Percentiles rank a stretch among this genome's conserved stretches.
Evolutionary conservation across 352 stramenopile genomes (phyloP).

Genomic region (Thraustochytrium striatum): DNA sequence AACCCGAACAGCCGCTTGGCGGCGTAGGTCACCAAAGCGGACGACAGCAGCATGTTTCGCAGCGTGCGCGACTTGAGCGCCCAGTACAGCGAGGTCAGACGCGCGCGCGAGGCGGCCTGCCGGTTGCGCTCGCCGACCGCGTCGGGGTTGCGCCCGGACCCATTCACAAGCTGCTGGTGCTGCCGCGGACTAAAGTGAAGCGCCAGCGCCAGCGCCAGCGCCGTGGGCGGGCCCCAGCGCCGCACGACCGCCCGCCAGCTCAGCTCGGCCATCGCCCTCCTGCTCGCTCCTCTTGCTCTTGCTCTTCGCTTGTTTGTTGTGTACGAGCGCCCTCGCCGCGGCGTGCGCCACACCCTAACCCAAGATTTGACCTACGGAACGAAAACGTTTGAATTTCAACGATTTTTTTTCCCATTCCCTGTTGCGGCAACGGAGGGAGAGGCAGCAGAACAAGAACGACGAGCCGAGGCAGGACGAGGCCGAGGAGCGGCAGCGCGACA

Average conservation of each 20-base stretch:
- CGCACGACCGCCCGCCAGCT: neutral
- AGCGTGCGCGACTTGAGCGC: conserved; percentile 34
- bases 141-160: neutral
- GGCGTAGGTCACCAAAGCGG: conserved; percentile 17
- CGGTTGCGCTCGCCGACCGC: neutral
- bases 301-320: neutral
- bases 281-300: neutral
- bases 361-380: neutral
- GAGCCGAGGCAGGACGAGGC: too few relatives aligned
- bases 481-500: too few relatives aligned
- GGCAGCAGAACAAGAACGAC: too few relatives aligned
- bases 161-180: neutral
- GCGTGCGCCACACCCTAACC: neutral
- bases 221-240: neutral
- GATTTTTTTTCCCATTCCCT: too few relatives aligned
- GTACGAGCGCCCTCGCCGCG: neutral
- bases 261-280: neutral
- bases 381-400: too few relatives aligned
- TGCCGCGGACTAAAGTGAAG: neutral
- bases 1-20: conserved; percentile 16
- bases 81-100: neutral
- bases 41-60: conserved; percentile 40
- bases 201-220: neutral
- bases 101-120: neutral
- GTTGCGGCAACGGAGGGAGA: too few relatives aligned